A percentile compares a stretch with the other conserved stretches of the same genome.
Conservation (phyloP, 2,329 filamentous ascomycete species). For the Rugonectria rugulosa region DNA sequence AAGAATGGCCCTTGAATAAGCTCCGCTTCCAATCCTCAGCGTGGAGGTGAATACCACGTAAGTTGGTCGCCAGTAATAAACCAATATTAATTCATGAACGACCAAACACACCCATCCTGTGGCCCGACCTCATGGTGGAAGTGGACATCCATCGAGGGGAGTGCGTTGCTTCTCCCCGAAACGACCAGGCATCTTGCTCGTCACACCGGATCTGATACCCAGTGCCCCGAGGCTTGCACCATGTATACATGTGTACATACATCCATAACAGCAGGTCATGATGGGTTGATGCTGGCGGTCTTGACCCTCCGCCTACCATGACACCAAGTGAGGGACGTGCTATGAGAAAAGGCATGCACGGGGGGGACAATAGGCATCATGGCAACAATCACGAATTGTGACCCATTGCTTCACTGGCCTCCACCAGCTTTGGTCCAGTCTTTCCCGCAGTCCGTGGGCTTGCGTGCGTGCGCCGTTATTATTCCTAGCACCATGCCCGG, state of each 20-base stretch:
- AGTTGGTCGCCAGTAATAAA: neutral
- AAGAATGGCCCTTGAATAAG: conserved; percentile 18
- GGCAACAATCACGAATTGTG: conserved; percentile 9
- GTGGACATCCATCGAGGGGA: conserved; percentile 17
- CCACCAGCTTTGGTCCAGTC: conserved; percentile 13
- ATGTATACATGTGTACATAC: conserved; percentile 22
- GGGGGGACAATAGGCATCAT: conserved; percentile 11
- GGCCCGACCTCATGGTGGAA: conserved; percentile 7
- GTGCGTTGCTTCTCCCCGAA: neutral
- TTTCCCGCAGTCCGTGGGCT: conserved; percentile 16
- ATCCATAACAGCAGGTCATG: conserved; percentile 5
- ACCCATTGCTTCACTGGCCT: conserved; percentile 7
- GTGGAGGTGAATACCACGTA: too few species aligned
- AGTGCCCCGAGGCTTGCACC: conserved; percentile 9
- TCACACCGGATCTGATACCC: conserved; percentile 19
- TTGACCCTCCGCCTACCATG: conserved; percentile 27
- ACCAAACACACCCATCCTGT: conserved; percentile 15
- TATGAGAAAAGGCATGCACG: conserved; percentile 1
- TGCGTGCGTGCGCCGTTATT: conserved; percentile 23
- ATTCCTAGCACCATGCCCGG: conserved; percentile 31
- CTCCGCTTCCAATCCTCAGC: conserved; percentile 3
- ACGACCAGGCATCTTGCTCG: conserved; percentile 21
- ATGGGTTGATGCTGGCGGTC: conserved; percentile 14
- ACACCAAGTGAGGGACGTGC: neutral
- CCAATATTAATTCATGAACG: conserved; percentile 14